Evolutionary conservation across 805 yeast species (phyloP).

Genomic region (Candida ascalaphidarum): DNA sequence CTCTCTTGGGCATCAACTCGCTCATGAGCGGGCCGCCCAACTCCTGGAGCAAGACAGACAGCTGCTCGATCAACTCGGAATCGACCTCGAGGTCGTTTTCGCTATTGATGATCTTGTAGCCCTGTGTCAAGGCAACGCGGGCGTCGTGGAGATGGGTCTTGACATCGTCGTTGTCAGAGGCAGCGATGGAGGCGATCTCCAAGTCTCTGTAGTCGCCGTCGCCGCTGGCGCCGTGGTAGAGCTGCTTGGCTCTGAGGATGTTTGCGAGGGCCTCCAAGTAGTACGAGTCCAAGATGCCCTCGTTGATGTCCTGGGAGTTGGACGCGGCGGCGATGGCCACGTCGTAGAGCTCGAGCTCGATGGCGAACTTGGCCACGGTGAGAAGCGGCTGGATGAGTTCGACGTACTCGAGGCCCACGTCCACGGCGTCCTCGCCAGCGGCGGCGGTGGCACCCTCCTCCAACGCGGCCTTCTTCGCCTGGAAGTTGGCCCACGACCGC

Average conservation of each 20-base stretch:
- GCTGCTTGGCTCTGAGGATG: slow-evolving; percentile 32
- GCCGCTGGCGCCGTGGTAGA: slow-evolving; percentile 4
- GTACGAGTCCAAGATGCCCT: slow-evolving; percentile 70
- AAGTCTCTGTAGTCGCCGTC: slow-evolving; percentile 35
- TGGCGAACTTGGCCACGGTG: slow-evolving; percentile 63
- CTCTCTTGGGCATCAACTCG: slow-evolving; percentile 29
- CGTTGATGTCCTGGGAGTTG: slow-evolving; percentile 70
- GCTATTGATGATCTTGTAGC: slow-evolving; percentile 32
- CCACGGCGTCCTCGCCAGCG: slow-evolving; percentile 31
- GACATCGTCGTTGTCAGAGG: slow-evolving; percentile 19
- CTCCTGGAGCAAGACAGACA: slow-evolving; percentile 38
- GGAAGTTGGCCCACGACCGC: slow-evolving; percentile 68
- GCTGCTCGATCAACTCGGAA: slow-evolving; percentile 50
- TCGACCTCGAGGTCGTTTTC: slow-evolving; percentile 39
- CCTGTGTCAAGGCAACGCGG: slow-evolving; percentile 34
- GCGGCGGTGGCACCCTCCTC: slow-evolving; percentile 29
- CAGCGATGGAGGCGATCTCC: slow-evolving; percentile 11
- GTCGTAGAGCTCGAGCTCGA: slow-evolving; percentile 71
- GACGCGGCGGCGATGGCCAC: slow-evolving; percentile 56
- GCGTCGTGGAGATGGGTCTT: slow-evolving; percentile 27
- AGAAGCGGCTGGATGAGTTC: slow-evolving; percentile 69
- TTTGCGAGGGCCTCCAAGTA: slow-evolving; percentile 79
- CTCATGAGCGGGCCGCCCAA: slow-evolving; percentile 56
- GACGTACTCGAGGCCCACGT: slow-evolving; percentile 43
- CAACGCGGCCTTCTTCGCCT: slow-evolving; percentile 37